These are phyloP conservation scores for Xylaria flabelliformis DNA, from an alignment of 495 filamentous ascomycete species.

Conservation along the genomic window DNA sequence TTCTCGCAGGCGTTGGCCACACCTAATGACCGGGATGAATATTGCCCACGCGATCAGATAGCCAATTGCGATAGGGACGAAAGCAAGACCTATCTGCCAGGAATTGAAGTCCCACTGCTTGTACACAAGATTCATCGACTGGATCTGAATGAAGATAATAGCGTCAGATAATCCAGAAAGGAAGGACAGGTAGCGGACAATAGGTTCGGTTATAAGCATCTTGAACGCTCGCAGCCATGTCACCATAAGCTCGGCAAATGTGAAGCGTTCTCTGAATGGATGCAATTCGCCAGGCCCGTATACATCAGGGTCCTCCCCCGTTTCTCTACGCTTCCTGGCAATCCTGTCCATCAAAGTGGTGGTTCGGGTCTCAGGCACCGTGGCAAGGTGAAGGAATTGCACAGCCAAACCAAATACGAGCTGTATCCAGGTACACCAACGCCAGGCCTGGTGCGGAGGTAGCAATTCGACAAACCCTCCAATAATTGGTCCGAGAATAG, in stretches of 20 bases:
- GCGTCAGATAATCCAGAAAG: constrained; percentile 80
- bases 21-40: constrained; percentile 68
- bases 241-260: constrained; percentile 58
- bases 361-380: constrained; percentile 72
- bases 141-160: constrained; percentile 81
- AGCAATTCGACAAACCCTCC: constrained; percentile 77
- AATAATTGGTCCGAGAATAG: constrained; percentile 77
- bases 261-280: constrained; percentile 57
- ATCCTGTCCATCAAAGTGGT: constrained; percentile 71
- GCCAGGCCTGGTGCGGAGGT: constrained; percentile 57
- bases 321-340: constrained; percentile 67
- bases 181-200: constrained; percentile 73
- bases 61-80: constrained; percentile 68
- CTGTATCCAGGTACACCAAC: constrained; percentile 83
- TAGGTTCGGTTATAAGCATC: constrained; percentile 80
- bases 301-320: constrained; percentile 58
- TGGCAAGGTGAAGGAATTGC: constrained; percentile 69
- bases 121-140: constrained; percentile 70
- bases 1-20: constrained; percentile 59
- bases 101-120: constrained; percentile 66
- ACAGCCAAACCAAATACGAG: constrained; percentile 74
- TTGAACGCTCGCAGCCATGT: constrained; percentile 77
- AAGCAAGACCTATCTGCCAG: constrained; percentile 64
- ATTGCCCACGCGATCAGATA: constrained; percentile 68
- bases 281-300: constrained; percentile 69